Percentiles rank a stretch among this genome's conserved stretches.
phyloP scores from a whole-genome alignment of 2,329 filamentous ascomycete species.

The Xylaria multiplex region DNA sequence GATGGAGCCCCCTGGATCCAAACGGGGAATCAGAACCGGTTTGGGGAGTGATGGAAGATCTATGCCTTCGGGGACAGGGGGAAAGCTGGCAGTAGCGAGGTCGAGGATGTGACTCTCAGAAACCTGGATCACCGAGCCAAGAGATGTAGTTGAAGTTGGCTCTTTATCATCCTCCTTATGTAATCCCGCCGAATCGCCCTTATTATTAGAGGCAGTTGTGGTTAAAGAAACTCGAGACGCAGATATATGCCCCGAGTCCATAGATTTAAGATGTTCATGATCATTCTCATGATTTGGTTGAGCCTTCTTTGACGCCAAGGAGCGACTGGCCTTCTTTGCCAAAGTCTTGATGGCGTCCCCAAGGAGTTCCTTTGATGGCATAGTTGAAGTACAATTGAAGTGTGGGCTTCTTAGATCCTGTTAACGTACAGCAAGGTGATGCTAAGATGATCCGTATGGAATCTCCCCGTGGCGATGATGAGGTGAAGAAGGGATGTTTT shows the following conservation, averaged over 20 bases:
- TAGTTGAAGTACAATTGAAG: conserved; percentile 8
- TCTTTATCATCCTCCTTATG: conserved; percentile 13
- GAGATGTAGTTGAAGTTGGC: background rate
- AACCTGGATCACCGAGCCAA: conserved; percentile 1
- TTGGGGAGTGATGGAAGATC: conserved; percentile 34
- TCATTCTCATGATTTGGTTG: background rate
- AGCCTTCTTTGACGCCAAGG: conserved; percentile 25
- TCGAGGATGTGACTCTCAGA: conserved; percentile 35
- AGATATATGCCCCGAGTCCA: background rate
- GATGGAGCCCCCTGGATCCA: conserved; percentile 35
- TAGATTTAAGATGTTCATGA: background rate
- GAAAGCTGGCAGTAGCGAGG: conserved; percentile 35
- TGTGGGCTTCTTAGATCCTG: background rate
- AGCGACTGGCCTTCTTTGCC: conserved; percentile 27
- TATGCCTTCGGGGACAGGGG: conserved; percentile 22
- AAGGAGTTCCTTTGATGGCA: conserved; percentile 34
- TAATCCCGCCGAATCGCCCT: background rate
- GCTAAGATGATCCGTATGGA: background rate
- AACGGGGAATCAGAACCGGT: conserved; percentile 41
- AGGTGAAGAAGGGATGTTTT: background rate
- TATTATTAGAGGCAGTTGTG: background rate
- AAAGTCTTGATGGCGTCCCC: conserved; percentile 26
- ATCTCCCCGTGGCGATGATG: background rate
- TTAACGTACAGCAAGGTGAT: background rate
- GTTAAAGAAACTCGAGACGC: background rate